Evolutionary conservation across 2,329 filamentous ascomycete species (phyloP).

Genomic region (Myriosclerotinia duriaeana): DNA sequence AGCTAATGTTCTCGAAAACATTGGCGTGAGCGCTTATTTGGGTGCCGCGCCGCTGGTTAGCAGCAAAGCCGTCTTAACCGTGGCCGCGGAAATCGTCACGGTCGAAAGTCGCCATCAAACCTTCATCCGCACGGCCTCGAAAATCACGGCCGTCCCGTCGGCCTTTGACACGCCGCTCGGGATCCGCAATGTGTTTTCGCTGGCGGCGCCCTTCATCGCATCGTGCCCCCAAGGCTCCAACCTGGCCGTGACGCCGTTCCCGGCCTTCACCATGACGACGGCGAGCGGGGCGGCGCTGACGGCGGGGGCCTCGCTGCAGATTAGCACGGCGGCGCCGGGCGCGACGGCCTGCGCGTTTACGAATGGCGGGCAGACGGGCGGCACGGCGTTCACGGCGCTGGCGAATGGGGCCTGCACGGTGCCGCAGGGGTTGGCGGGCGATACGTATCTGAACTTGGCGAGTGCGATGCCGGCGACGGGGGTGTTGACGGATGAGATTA

Average conservation of each 20-base stretch:
- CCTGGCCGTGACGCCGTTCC: slow-evolving; percentile 63
- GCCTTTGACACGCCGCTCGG: slow-evolving; percentile 70
- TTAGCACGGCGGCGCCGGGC: slow-evolving; percentile 52
- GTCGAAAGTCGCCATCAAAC: slow-evolving; percentile 74
- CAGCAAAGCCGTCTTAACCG: slow-evolving; percentile 58
- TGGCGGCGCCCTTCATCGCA: slow-evolving; percentile 70
- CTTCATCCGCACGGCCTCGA: slow-evolving; percentile 63
- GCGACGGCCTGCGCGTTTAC: slow-evolving; percentile 67
- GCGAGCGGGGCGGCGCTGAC: slow-evolving; percentile 43
- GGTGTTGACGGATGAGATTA: slow-evolving; percentile 59
- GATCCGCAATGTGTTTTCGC: slow-evolving; percentile 68
- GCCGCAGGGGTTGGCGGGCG: slow-evolving; percentile 60
- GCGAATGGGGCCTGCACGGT: slow-evolving; percentile 57
- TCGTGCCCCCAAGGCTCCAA: slow-evolving; percentile 67
- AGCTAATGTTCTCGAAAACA: slow-evolving; percentile 68
- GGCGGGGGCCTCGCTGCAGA: slow-evolving; percentile 47
- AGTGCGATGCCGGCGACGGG: slow-evolving; percentile 52
- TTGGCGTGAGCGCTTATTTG: slow-evolving; percentile 71
- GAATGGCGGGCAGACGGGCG: slow-evolving; percentile 56
- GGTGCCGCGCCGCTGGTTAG: slow-evolving; percentile 67
- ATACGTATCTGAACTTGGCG: slow-evolving; percentile 67
- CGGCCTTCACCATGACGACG: slow-evolving; percentile 54
- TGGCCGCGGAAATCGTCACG: slow-evolving; percentile 69
- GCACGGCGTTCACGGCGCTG: slow-evolving; percentile 60
- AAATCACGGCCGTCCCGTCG: slow-evolving; percentile 60